phyloP scores from a whole-genome alignment of 176 grass and related monocot genomes.

The Carex parvula region DNA sequence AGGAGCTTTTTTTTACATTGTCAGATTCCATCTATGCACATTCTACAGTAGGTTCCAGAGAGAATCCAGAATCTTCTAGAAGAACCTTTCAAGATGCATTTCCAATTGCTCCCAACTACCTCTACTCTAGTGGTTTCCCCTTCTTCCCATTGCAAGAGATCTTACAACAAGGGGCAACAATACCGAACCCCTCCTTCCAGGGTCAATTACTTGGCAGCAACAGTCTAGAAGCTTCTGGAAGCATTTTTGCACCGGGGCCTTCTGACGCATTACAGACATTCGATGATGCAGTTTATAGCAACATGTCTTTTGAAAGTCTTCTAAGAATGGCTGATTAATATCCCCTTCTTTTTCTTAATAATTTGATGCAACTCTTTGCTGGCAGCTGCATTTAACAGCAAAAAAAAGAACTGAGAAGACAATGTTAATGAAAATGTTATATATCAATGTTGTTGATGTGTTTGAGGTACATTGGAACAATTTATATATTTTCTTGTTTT shows the following conservation, averaged over 20 bases:
- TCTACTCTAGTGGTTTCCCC: constrained; percentile 8
- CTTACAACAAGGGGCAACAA: constrained; percentile 16
- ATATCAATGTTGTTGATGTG: neutral
- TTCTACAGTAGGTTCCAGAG: neutral
- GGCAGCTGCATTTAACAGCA: neutral
- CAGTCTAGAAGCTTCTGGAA: constrained; percentile 26
- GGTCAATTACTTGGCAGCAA: neutral
- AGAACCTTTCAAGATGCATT: constrained; percentile 12
- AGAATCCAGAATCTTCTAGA: neutral
- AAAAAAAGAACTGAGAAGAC: neutral
- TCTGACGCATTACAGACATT: neutral
- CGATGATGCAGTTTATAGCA: constrained; percentile 17
- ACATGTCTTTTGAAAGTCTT: constrained; percentile 28
- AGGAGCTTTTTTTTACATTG: neutral
- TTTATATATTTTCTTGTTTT: neutral
- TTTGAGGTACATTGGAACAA: neutral
- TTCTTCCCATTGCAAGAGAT: constrained; percentile 19
- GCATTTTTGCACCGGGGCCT: constrained; percentile 1
- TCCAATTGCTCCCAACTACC: neutral
- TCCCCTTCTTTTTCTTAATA: neutral
- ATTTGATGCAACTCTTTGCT: neutral
- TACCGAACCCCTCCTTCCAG: neutral
- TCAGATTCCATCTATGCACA: neutral
- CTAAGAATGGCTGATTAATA: constrained; percentile 24
- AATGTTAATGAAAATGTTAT: neutral